These are phyloP conservation scores for Aspergillus pseudoglaucus DNA, from an alignment of 2,329 filamentous ascomycete genomes.

Conservation along the genomic window DNA sequence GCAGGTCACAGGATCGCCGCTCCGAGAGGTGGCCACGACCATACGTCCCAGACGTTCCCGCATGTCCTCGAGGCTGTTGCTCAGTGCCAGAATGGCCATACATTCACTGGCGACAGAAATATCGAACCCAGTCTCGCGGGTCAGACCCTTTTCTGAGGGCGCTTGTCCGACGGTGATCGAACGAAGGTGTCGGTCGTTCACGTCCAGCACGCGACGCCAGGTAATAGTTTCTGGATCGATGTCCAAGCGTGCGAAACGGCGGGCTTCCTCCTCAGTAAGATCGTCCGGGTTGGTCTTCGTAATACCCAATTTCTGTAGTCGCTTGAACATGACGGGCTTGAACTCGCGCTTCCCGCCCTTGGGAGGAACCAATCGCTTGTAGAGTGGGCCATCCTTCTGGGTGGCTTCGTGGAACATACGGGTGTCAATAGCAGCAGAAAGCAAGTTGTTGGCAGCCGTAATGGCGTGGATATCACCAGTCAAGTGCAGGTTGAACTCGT, in stretches of 20 bases:
- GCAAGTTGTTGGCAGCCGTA: conserved; percentile 90
- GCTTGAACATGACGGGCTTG: conserved; percentile 82
- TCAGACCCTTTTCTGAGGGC: conserved; percentile 81
- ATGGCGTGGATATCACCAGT: conserved; percentile 98
- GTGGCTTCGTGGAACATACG: conserved; percentile 97
- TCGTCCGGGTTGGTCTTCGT: conserved; percentile 90
- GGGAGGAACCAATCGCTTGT: conserved; percentile 74
- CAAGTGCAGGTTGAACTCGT: conserved; percentile 97
- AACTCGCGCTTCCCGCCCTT: conserved; percentile 90
- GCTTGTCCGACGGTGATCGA: conserved; percentile 84
- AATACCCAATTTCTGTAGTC: conserved; percentile 92
- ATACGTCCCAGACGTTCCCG: conserved; percentile 88
- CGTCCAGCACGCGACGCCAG: conserved; percentile 91
- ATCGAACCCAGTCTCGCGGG: conserved; percentile 86
- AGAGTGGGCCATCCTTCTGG: conserved; percentile 83
- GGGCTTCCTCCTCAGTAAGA: conserved; percentile 82
- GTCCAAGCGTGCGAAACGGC: conserved; percentile 82
- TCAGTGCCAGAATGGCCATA: conserved; percentile 95
- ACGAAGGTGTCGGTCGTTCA: conserved; percentile 91
- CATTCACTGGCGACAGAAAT: conserved; percentile 97
- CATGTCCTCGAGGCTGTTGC: conserved; percentile 81
- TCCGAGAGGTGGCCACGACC: conserved; percentile 83
- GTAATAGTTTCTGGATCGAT: conserved; percentile 97
- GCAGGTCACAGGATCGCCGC: conserved; percentile 86
- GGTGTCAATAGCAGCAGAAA: conserved; percentile 93